phyloP scores from a whole-genome alignment of 129 eudicot species.

The Oenanthe sinensis region DNA sequence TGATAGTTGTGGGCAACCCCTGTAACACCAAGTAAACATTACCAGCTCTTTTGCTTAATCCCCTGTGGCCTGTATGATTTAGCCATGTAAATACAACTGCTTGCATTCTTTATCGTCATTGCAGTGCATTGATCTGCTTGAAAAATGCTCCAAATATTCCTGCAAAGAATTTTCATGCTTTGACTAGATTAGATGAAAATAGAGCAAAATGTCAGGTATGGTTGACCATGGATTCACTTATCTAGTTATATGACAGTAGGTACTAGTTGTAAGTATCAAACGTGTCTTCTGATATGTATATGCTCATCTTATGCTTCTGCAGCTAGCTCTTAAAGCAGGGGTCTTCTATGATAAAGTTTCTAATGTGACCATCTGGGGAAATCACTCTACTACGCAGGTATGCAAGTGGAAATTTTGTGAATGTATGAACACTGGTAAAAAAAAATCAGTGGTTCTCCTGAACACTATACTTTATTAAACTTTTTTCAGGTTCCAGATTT shows the following conservation, averaged over 20 bases:
- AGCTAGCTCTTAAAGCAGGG: constrained; percentile 97
- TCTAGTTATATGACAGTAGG: background rate
- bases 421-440: background rate
- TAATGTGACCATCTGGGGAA: constrained; percentile 97
- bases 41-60: background rate
- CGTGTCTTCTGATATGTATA: background rate
- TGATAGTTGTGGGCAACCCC: constrained; percentile 96
- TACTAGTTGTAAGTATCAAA: background rate
- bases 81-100: background rate
- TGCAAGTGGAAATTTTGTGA: background rate
- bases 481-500: constrained; percentile 80
- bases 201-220: constrained; percentile 97
- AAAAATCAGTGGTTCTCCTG: background rate
- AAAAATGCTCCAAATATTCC: constrained; percentile 97
- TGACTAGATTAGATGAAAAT: constrained; percentile 97
- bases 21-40: constrained; percentile 87
- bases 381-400: constrained; percentile 98
- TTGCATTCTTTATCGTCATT: constrained; percentile 18
- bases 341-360: constrained; percentile 94
- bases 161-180: constrained; percentile 88
- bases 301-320: constrained; percentile 14
- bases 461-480: constrained; percentile 8
- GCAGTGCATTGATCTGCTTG: constrained; percentile 97
- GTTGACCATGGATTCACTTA: background rate
- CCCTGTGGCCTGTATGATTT: background rate